Percentiles rank a stretch among this genome's conserved stretches.
These are phyloP conservation scores for Pestalotiopsis sp. DNA, from an alignment of 2,329 filamentous ascomycete species.

Conservation along the genomic window DNA sequence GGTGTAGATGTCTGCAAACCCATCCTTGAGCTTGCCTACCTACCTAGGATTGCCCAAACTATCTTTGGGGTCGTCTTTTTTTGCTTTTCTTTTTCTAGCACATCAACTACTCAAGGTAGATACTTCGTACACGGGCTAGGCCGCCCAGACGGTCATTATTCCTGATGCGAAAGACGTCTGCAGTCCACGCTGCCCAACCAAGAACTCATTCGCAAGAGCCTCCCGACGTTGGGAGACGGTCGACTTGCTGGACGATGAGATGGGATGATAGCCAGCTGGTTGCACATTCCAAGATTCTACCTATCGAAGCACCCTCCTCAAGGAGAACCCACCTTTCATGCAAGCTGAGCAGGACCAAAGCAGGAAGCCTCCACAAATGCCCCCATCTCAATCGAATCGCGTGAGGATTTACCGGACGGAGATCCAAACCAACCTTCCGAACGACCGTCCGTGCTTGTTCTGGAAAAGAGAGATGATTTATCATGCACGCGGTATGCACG, in stretches of 20 bases:
- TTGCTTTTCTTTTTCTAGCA: background rate
- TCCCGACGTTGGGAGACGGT: background rate
- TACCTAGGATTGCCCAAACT: background rate
- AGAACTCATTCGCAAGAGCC: background rate
- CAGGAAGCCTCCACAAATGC: background rate
- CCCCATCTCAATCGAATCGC: background rate
- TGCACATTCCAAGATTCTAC: background rate
- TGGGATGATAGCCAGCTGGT: background rate
- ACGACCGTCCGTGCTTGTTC: background rate
- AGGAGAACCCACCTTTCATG: background rate
- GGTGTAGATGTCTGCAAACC: background rate
- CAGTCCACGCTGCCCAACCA: background rate
- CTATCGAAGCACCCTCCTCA: background rate
- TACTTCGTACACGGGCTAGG: background rate
- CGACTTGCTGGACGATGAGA: background rate
- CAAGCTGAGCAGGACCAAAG: background rate
- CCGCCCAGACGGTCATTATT: background rate
- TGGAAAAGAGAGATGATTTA: background rate
- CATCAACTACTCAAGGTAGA: background rate
- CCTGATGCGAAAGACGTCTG: background rate
- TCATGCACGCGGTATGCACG: background rate
- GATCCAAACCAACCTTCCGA: background rate
- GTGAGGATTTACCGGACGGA: background rate
- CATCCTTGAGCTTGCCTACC: background rate
- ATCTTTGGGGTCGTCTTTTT: background rate